A percentile compares a stretch with the other conserved stretches of the same genome.
These are phyloP conservation scores for Russula dissimulans DNA, from an alignment of 768 basidiomycete species.

Conservation along the genomic window DNA sequence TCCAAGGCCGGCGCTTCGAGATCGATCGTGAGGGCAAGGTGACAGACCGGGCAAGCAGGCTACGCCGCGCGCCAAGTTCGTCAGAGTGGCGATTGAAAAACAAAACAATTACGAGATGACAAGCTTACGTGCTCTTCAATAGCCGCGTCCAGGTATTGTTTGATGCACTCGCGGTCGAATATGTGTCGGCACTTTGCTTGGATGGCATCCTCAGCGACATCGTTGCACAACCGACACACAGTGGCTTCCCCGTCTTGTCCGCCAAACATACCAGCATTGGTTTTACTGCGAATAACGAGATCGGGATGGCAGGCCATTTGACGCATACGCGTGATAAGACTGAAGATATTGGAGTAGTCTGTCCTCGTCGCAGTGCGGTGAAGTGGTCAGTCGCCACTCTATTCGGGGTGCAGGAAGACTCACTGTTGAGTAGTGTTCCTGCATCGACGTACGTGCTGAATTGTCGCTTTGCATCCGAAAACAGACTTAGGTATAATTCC, in stretches of 20 bases:
- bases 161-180: constrained; percentile 94
- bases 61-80: constrained; percentile 24
- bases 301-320: constrained; percentile 96
- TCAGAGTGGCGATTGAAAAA: background rate
- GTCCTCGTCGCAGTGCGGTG: background rate
- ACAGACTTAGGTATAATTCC: constrained; percentile 85
- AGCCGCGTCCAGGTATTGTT: constrained; percentile 75
- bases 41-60: constrained; percentile 94
- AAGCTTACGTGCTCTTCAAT: constrained; percentile 48
- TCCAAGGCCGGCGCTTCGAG: constrained; percentile 91
- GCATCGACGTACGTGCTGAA: constrained; percentile 86
- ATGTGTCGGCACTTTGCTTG: constrained; percentile 88
- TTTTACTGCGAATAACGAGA: constrained; percentile 82
- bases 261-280: constrained; percentile 54
- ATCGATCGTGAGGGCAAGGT: constrained; percentile 86
- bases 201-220: constrained; percentile 95
- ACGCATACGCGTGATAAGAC: constrained; percentile 89
- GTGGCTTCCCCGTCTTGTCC: constrained; percentile 63
- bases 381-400: background rate
- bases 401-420: constrained; percentile 25
- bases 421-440: constrained; percentile 89
- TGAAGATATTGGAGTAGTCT: constrained; percentile 90
- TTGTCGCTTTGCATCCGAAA: constrained; percentile 86
- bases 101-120: background rate
- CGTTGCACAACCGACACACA: constrained; percentile 92